A percentile compares a stretch with the other conserved stretches of the same genome.
Evolutionary conservation across 805 yeast species (phyloP).

Genomic region (Yarrowia sp.): DNA sequence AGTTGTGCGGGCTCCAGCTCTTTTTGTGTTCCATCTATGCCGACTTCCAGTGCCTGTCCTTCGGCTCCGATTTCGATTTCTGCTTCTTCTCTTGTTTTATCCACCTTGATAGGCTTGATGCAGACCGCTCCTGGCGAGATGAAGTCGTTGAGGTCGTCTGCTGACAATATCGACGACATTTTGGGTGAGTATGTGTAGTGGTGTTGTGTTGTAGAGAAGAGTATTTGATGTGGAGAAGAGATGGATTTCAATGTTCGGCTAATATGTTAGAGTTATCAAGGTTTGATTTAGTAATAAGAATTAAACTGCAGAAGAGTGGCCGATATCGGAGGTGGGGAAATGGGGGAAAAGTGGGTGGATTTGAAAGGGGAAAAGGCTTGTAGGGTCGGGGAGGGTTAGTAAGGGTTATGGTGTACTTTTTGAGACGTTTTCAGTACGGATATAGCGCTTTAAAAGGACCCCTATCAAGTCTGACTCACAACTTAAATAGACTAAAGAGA

Average conservation of each 20-base stretch:
- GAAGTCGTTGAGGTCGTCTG: slow-evolving; percentile 90
- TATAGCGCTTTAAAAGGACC: too few relatives aligned
- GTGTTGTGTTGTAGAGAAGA: neutral
- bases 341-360: neutral
- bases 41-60: slow-evolving; percentile 67
- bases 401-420: too few relatives aligned
- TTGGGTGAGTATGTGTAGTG: slow-evolving; percentile 33
- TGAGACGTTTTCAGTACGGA: too few relatives aligned
- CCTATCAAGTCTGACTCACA: too few relatives aligned
- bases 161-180: slow-evolving; percentile 88
- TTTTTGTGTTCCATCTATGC: slow-evolving; percentile 46
- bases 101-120: slow-evolving; percentile 71
- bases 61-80: slow-evolving; percentile 57
- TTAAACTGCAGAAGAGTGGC: neutral
- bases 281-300: neutral
- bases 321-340: neutral
- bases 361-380: neutral
- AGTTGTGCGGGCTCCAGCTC: slow-evolving; percentile 77
- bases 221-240: neutral
- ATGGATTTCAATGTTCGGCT: neutral
- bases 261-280: too few relatives aligned
- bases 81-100: slow-evolving; percentile 36
- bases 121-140: slow-evolving; percentile 94
- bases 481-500: too few relatives aligned
- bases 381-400: neutral